Evolutionary conservation across 164 flowering plant genomes (phyloP), one percentile per base, ranked within the genome.

Genomic region (Piper longum): DNA sequence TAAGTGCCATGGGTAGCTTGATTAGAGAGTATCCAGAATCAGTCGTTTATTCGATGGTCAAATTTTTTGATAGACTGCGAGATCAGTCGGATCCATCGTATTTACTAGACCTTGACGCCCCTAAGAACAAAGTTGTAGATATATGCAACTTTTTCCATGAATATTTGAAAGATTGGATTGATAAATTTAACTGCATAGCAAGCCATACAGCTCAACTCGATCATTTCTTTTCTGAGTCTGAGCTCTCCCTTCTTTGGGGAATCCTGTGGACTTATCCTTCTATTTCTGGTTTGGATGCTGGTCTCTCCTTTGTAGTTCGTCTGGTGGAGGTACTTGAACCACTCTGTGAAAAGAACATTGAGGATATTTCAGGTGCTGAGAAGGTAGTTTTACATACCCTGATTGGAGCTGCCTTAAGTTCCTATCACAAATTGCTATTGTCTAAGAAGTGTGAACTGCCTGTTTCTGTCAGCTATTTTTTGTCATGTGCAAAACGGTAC

Each of bases 181-280:
- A 56, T 14, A 43, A 54, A 44, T 69, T 91, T 62, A 71, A 72
- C 62, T 74, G 68, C 66, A 62, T 69, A 58, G 59, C 51, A 41
- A 44, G 26, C 4, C 55, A 52, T 18, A 67, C 65, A 39, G 71
- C 70, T 64, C 13, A 56, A 16, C 69, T 69, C 62, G 69, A 72
- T 70, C 18, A 26, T 54, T 65, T 59, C 48, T 39, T 82, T 57
- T 42, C 56, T 54, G 78, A 75, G 64, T 68, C 72, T 43, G 64
- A 78, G 43, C 73, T 87, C 74, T 80, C 92, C 73, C 51, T 75
- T 41, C 70, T 90, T 9, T 93, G 95, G 95, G 97, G 91, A 77
- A 64, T 68, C 36, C 62, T 88, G 26, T 62, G 67, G 5, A 88
- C 92, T 79, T 84, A 70, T 71, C 83, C 88, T 62, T 62, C 70